These are phyloP conservation scores for Dunaliella primolecta DNA, from an alignment of 139 green algal genomes.

Conservation along the genomic window DNA sequence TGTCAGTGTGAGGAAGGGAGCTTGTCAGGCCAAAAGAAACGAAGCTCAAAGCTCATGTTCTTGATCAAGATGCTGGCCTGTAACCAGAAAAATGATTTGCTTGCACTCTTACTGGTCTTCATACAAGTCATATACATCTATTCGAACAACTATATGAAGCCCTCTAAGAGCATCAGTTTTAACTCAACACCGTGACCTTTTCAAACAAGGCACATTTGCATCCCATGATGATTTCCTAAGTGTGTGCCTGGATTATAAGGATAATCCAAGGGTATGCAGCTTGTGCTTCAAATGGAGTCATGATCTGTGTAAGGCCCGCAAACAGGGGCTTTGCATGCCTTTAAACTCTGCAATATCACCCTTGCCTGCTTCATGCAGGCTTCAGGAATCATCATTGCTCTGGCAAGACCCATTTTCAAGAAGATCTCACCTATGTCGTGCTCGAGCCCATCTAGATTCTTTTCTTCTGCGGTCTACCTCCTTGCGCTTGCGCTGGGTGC, in stretches of 20 bases:
- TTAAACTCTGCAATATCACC: not conserved
- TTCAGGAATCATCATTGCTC: not conserved
- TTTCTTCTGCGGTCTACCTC: not conserved
- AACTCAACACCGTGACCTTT: no score
- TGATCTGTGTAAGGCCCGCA: not conserved
- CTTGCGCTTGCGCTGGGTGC: not conserved
- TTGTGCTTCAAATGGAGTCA: no score
- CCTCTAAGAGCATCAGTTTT: not conserved
- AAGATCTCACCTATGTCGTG: not conserved
- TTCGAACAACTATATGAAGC: not conserved
- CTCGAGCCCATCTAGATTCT: not conserved
- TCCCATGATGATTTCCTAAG: no score
- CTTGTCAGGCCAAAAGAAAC: no score
- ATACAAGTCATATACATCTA: not conserved
- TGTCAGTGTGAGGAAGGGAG: no score
- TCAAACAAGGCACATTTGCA: no score
- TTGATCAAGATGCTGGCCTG: not conserved
- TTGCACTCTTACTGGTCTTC: not conserved
- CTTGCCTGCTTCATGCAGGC: not conserved
- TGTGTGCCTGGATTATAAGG: no score
- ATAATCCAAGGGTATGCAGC: no score
- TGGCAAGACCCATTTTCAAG: no score
- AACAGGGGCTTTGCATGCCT: not conserved
- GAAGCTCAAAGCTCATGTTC: not conserved
- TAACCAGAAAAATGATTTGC: no score